Evolutionary conservation across 495 filamentous ascomycete species (phyloP), one percentile per base, ranked within the genome.

Genomic region (Hapsidospora chrysogenum): DNA sequence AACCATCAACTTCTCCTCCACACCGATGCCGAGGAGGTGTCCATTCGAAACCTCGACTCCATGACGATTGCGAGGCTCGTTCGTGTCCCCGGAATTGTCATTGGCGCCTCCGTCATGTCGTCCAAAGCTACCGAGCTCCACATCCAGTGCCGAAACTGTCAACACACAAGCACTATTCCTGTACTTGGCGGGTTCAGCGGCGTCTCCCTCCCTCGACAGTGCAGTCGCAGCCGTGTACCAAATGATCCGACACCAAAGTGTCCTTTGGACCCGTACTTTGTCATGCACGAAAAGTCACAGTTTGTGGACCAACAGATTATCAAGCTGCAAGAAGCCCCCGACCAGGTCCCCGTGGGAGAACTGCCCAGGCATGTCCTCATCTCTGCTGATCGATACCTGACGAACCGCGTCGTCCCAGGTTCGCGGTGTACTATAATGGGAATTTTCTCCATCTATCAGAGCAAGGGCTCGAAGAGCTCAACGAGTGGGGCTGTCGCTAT

Each of bases 271-370:
- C 92, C 92, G 4, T 99, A 94, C 50, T 86, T 87, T 41, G 78
- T 99, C 21, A 65, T 87, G 7, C 92, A 99, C 52, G 92, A 96
- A 54, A 85, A 80, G 48, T 92, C 80, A 40, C 74, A 78, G 41
- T 99, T 99, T 52, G 86, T 95, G 48, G 92, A 99, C 48, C 92
- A 96, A 46, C 92, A 99, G 50, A 82, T 96, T 30, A 76, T 99
- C 46, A 99, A 99, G 57, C 72, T 99, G 6, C 92, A 99, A 53
- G 92, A 99, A 57, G 92, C 92, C 9, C 92, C 92, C 4, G 92
- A 99, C 50, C 85, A 95, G 50, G 89, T 99, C 0, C 92, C 92
- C 1, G 92, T 99, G 1, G 92, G 92, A 53, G 92, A 99, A 54
- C 63, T 99, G 17, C 92, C 92, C 2, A 70, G 92, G 18, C 92